Percentiles rank a stretch among this genome's conserved stretches.
Evolutionary conservation across 2,329 filamentous ascomycete species (phyloP).

Genomic region (Tolypocladium tundrense): DNA sequence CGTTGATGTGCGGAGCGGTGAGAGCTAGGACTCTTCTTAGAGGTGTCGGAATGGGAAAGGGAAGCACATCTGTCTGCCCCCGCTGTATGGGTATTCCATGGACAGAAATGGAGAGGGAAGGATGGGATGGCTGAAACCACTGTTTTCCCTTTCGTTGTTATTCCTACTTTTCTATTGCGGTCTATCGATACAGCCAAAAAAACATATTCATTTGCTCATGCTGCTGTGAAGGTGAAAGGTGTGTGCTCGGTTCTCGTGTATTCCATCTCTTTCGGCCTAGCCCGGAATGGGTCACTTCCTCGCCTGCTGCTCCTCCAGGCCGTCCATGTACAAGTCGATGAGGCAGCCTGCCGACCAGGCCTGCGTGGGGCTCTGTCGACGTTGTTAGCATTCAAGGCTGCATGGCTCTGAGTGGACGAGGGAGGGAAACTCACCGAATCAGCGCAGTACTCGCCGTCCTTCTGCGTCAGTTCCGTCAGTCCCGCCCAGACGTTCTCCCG

Average conservation of each 20-base stretch:
- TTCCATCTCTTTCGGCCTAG: background rate
- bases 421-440: slow-evolving; percentile 63
- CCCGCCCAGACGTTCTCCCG: slow-evolving; percentile 77
- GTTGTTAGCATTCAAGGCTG: slow-evolving; percentile 4
- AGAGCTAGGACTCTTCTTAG: background rate
- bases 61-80: background rate
- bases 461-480: slow-evolving; percentile 85
- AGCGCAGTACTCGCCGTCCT: slow-evolving; percentile 68
- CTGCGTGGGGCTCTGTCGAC: slow-evolving; percentile 72
- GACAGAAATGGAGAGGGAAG: background rate
- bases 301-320: slow-evolving; percentile 42
- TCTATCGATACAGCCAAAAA: background rate
- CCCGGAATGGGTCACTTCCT: background rate
- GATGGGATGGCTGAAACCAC: background rate
- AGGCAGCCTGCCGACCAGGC: slow-evolving; percentile 93
- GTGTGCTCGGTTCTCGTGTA: background rate
- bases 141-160: background rate
- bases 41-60: background rate
- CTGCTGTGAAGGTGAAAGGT: background rate
- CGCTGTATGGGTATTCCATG: background rate
- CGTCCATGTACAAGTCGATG: slow-evolving; percentile 94
- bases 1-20: background rate
- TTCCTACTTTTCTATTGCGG: background rate
- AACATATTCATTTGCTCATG: background rate
- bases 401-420: too few relatives aligned